Evolutionary conservation across 2,329 filamentous ascomycete species (phyloP), one percentile per base, ranked within the genome.

Genomic region (Phaeosphaeriaceae sp.): DNA sequence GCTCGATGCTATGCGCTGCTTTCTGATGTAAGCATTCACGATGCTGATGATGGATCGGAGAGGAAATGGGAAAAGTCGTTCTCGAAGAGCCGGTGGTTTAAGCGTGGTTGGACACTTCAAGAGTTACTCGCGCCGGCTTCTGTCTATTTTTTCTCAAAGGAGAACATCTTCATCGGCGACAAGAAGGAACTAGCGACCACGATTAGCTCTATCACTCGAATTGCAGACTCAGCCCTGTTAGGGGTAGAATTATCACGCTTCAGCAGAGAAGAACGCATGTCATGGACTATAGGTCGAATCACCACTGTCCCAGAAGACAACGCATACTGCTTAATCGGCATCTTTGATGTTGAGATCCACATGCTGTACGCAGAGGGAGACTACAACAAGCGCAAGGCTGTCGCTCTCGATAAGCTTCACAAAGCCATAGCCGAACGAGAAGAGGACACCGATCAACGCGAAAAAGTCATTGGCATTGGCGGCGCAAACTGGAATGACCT

Each of bases 101-200:
- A 31, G n/a, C 22, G 51, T 19, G 51, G 52, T 7, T 54, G 44
- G 44, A 36, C 45, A 36, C 51, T 53, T 24, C 51, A 53, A 48
- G 51, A 53, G 41, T 15, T 53, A 13, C 19, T 53, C 4, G 52
- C 52, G 2, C 52, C 52, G 25, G 19, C 25, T n/a, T 51, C 41
- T 33, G 56, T 64, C 7, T 17, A 48, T 15, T 64, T 64, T 50
- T 64, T 56, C 42, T 47, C 51, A n/a, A 53, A 48, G 19, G 51
- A 53, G 25, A 20, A 21, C 20, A 24, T 33, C 4, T 20, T 46
- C 10, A 22, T 53, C 7, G 51, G 51, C 36, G 48, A 54, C 47
- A 57, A 53, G 44, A 44, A 17, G 15, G 40, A 48, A 3, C n/a
- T 58, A 11, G 24, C 25, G 22, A 15, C 44, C 31, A 31, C 27